phyloP scores from a whole-genome alignment of 2,329 filamentous ascomycete genomes.

The Epichloe festucae region DNA sequence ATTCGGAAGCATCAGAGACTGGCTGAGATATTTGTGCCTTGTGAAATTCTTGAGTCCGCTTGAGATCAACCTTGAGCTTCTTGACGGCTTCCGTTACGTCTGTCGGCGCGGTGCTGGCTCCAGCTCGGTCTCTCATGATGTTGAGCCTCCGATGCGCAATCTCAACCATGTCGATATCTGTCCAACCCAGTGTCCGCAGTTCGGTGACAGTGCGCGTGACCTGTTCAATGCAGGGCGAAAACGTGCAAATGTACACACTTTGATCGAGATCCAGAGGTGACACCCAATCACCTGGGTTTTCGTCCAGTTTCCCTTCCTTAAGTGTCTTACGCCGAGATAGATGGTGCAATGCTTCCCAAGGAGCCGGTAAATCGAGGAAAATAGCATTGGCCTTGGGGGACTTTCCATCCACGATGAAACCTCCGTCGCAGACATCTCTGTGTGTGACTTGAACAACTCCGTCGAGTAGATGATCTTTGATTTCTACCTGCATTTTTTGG shows the following conservation, averaged over 20 bases:
- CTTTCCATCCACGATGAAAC: slow-evolving; percentile 50
- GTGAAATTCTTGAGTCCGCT: slow-evolving; percentile 53
- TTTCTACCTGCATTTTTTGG: slow-evolving; percentile 56
- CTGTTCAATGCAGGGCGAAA: slow-evolving; percentile 95
- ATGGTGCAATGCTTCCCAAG: slow-evolving; percentile 67
- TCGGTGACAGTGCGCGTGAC: slow-evolving; percentile 74
- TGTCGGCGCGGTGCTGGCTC: slow-evolving; percentile 56
- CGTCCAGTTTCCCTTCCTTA: slow-evolving; percentile 12
- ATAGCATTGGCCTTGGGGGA: slow-evolving; percentile 59
- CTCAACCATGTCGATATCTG: slow-evolving; percentile 88
- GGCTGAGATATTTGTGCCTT: slow-evolving; percentile 18
- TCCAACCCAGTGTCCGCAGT: slow-evolving; percentile 73
- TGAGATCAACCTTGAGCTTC: slow-evolving; percentile 61
- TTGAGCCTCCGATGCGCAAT: slow-evolving; percentile 68
- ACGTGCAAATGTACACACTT: slow-evolving; percentile 74
- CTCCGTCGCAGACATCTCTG: slow-evolving; percentile 65
- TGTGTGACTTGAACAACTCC: slow-evolving; percentile 60
- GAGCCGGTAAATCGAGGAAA: slow-evolving; percentile 70
- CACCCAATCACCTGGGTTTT: slow-evolving; percentile 27
- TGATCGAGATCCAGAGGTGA: slow-evolving; percentile 59
- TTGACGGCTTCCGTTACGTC: slow-evolving; percentile 69
- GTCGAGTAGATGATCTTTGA: slow-evolving; percentile 53
- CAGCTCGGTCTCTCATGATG: slow-evolving; percentile 68
- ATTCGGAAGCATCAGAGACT: slow-evolving; percentile 17
- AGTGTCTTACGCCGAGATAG: slow-evolving; percentile 41